phyloP scores from a whole-genome alignment of 2,329 filamentous ascomycete genomes.

The Sporothrix protearum region DNA sequence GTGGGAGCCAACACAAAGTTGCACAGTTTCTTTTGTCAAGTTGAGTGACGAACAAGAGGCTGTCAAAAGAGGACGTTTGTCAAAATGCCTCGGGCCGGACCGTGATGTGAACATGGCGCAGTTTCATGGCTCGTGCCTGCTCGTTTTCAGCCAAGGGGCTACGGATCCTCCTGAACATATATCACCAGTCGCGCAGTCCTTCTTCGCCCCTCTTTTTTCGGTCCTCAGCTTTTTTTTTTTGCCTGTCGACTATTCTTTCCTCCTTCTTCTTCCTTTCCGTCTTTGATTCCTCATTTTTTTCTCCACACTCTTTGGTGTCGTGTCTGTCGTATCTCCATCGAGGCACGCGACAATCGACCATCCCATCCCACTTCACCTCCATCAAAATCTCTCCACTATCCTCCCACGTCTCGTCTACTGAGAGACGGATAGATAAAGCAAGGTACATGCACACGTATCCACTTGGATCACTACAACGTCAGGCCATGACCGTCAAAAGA shows the following conservation, averaged over 20 bases:
- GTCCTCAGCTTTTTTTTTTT: background rate
- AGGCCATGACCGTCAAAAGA: background rate
- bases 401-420: background rate
- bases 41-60: background rate
- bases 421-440: slow-evolving; percentile 1
- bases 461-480: background rate
- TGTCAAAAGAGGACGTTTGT: background rate
- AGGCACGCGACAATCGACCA: slow-evolving; percentile 2
- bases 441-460: background rate
- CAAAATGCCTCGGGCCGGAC: slow-evolving; percentile 7
- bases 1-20: background rate
- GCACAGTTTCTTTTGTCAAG: background rate
- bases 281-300: background rate
- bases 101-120: background rate
- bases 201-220: background rate
- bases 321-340: background rate
- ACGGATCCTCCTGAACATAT: background rate
- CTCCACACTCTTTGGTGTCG: background rate
- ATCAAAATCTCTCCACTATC: background rate
- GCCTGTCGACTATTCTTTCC: slow-evolving; percentile 2
- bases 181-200: background rate
- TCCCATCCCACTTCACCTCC: background rate
- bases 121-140: background rate
- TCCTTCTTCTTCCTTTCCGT: background rate
- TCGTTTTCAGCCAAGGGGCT: background rate